These are phyloP conservation scores for Arabidopsis arenosa DNA, from an alignment of 345 rosid genomes.

Conservation along the genomic window DNA sequence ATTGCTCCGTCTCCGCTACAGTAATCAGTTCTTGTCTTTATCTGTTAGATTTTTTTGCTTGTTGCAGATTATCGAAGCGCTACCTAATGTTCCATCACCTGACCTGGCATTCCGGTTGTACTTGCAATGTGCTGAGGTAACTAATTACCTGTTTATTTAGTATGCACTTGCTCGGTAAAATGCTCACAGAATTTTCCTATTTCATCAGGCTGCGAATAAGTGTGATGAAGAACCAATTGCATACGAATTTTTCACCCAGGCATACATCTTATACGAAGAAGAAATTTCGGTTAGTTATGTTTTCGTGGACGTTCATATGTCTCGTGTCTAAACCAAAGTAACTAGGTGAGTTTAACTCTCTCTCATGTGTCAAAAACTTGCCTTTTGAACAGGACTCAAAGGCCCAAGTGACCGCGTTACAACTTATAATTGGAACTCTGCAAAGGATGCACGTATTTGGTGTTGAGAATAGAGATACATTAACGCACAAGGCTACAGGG, in stretches of 20 bases:
- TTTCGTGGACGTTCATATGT: neutral
- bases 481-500: conserved; percentile 97
- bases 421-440: conserved; percentile 90
- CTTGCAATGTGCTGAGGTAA: conserved; percentile 99
- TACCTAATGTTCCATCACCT: conserved; percentile 80
- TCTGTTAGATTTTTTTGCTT: conserved; percentile 22
- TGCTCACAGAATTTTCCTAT: conserved; percentile 34
- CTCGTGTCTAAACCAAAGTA: conserved; percentile 16
- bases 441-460: conserved; percentile 99
- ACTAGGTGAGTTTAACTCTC: neutral
- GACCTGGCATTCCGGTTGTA: conserved; percentile 85
- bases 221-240: conserved; percentile 94
- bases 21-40: conserved; percentile 31
- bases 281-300: conserved; percentile 84
- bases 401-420: conserved; percentile 93
- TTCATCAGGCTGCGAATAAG: conserved; percentile 93
- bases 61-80: conserved; percentile 79
- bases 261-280: conserved; percentile 97
- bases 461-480: conserved; percentile 95
- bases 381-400: conserved; percentile 73
- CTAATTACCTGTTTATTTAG: conserved; percentile 17
- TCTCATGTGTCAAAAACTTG: conserved; percentile 31
- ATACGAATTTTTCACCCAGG: conserved; percentile 97
- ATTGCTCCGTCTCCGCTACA: neutral
- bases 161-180: conserved; percentile 17